Conservation (phyloP, 805 yeast genomes). For the Kuraishia molischiana region DNA sequence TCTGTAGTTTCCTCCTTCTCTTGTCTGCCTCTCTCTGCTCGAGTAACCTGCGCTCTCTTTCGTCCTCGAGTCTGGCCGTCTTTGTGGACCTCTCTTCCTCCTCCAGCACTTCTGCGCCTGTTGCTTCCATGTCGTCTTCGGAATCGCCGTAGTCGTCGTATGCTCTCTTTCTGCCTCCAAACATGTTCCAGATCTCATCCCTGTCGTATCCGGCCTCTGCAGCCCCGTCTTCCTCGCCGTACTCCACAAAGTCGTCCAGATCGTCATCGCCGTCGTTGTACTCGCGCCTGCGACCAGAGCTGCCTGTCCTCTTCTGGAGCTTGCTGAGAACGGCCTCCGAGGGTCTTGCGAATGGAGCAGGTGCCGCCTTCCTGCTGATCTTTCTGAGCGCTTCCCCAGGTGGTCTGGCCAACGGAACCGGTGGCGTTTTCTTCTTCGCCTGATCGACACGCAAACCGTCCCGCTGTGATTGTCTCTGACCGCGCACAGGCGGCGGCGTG, state of each 20-base stretch:
- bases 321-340: slow-evolving; percentile 41
- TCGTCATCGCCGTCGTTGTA: slow-evolving; percentile 34
- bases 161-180: slow-evolving; percentile 52
- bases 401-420: not conserved
- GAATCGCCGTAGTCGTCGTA: slow-evolving; percentile 35
- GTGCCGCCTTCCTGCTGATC: not conserved
- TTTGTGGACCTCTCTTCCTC: slow-evolving; percentile 69
- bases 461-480: no score
- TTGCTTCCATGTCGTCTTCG: slow-evolving; percentile 84
- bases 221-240: slow-evolving; percentile 37
- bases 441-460: no score
- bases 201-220: slow-evolving; percentile 39
- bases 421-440: not conserved
- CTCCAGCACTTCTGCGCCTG: slow-evolving; percentile 77
- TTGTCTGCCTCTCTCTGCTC: slow-evolving; percentile 37
- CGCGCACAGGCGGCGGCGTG: slow-evolving; percentile 5
- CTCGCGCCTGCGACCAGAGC: not conserved
- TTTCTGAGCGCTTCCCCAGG: not conserved
- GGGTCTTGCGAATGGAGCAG: slow-evolving; percentile 22
- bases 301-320: slow-evolving; percentile 22
- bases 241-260: slow-evolving; percentile 47
- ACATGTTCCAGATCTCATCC: slow-evolving; percentile 85
- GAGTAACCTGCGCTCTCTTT: slow-evolving; percentile 55
- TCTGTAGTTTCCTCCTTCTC: slow-evolving; percentile 23
- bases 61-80: slow-evolving; percentile 70